Conservation (phyloP, 129 eudicot genomes). For the Dittrichia graveolens region DNA sequence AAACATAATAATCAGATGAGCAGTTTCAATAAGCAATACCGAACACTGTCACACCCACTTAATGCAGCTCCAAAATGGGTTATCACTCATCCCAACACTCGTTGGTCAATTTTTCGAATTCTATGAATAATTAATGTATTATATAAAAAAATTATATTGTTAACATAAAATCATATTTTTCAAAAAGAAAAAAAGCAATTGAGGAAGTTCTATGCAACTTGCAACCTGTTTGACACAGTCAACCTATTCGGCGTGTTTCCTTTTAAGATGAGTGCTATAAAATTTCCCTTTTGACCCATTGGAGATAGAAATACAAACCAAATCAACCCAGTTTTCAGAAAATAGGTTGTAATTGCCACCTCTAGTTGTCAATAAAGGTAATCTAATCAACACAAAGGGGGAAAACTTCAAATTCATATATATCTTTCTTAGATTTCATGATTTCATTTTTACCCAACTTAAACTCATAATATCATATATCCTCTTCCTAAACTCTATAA, state of each 20-base stretch:
- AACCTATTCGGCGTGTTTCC: background rate
- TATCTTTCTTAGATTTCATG: no score
- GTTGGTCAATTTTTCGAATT: background rate
- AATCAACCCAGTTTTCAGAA: background rate
- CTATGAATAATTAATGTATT: background rate
- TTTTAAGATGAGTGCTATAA: background rate
- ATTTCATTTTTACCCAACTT: no score
- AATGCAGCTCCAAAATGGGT: slow-evolving; percentile 1
- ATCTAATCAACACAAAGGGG: background rate
- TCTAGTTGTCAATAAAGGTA: background rate
- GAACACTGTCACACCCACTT: background rate
- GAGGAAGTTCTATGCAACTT: background rate
- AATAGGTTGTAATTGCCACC: background rate
- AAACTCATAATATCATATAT: no score
- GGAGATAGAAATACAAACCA: background rate
- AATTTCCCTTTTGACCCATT: background rate
- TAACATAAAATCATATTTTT: background rate
- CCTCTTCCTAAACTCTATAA: no score
- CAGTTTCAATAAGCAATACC: slow-evolving; percentile 10
- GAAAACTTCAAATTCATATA: no score
- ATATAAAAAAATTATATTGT: background rate
- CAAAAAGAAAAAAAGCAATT: background rate
- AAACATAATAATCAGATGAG: background rate
- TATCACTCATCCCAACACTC: background rate
- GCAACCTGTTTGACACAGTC: background rate